These are phyloP conservation scores for Dissophora globulifera DNA, from an alignment of 192 early-diverging fungal species.

Conservation along the genomic window DNA sequence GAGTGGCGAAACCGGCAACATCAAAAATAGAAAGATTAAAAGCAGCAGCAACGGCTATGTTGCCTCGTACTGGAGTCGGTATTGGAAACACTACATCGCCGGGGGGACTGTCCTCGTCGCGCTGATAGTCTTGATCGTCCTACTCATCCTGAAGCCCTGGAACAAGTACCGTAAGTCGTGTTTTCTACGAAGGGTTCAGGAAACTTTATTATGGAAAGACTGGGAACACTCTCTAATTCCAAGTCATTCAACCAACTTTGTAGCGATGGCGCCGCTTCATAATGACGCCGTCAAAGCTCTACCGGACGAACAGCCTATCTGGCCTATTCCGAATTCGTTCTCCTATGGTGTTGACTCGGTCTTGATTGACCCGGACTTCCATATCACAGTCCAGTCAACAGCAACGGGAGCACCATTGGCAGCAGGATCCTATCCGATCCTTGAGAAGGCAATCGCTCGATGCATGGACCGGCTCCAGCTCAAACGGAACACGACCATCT, in stretches of 20 bases:
- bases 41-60: no score
- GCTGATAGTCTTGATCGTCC: background rate
- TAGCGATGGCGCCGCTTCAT: constrained; percentile 19
- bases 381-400: constrained; percentile 17
- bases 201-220: no score
- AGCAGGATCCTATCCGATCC: background rate
- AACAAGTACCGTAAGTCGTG: constrained; percentile 9
- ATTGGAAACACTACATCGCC: constrained; percentile 9
- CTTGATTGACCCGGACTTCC: constrained; percentile 7
- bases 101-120: background rate
- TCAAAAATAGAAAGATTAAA: no score
- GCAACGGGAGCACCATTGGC: background rate
- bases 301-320: constrained; percentile 41
- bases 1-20: no score
- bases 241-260: background rate
- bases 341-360: constrained; percentile 10
- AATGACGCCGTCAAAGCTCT: constrained; percentile 33
- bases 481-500: constrained; percentile 36
- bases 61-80: constrained; percentile 17
- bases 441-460: constrained; percentile 31
- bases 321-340: constrained; percentile 36
- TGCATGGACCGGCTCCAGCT: constrained; percentile 31
- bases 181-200: background rate
- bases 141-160: constrained; percentile 28
- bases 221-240: background rate